Evolutionary conservation across 257 asterid species (phyloP).

Genomic region (Knoxia roxburghii): DNA sequence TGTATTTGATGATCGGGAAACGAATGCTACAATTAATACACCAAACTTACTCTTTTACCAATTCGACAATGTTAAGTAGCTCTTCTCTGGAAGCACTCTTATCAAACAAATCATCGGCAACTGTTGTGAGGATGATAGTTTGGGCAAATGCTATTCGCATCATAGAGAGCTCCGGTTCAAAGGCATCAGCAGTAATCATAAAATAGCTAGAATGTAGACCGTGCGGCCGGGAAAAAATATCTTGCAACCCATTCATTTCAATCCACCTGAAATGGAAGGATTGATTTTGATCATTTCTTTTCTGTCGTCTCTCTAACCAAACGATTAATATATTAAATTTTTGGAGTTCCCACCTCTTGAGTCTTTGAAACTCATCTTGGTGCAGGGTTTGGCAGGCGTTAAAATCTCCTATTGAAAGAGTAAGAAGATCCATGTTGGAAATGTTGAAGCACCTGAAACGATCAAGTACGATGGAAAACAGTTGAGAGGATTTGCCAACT

Average conservation of each 20-base stretch:
- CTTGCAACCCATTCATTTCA: slow-evolving; percentile 26
- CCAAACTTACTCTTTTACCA: slow-evolving; percentile 26
- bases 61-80: slow-evolving; percentile 21
- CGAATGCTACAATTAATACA: too few species aligned
- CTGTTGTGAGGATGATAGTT: slow-evolving; percentile 18
- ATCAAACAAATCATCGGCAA: slow-evolving; percentile 44
- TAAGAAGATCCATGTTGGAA: slow-evolving; percentile 22
- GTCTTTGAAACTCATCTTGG: slow-evolving; percentile 32
- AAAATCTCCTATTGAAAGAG: slow-evolving; percentile 26
- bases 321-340: too few species aligned
- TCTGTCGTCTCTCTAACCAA: too few species aligned
- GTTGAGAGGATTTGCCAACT: too few species aligned
- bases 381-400: slow-evolving; percentile 35
- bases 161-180: slow-evolving; percentile 26
- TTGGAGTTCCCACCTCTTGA: slow-evolving; percentile 24
- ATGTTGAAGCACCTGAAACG: slow-evolving; percentile 22
- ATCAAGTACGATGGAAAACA: too few species aligned
- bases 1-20: too few species aligned
- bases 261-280: slow-evolving; percentile 30
- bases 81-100: slow-evolving; percentile 33
- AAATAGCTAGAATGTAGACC: slow-evolving; percentile 17
- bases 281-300: background rate
- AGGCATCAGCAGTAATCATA: slow-evolving; percentile 19
- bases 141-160: slow-evolving; percentile 34
- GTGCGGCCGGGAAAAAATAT: slow-evolving; percentile 20